These are phyloP conservation scores for Macadamia tetraphylla DNA, from an alignment of 164 flowering plant species.

Conservation along the genomic window DNA sequence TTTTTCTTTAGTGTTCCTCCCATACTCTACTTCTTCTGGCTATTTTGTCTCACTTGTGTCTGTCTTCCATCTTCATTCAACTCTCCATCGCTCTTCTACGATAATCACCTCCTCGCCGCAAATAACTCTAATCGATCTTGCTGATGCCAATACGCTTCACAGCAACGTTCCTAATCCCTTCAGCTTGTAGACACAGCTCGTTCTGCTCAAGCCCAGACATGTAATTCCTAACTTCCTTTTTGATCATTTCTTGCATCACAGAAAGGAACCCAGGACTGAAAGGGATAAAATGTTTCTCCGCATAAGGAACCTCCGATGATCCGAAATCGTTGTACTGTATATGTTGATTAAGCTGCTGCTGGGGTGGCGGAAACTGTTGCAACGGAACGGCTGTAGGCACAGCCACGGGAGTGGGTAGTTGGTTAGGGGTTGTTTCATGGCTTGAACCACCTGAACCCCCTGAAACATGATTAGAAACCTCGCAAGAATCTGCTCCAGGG, in stretches of 20 bases:
- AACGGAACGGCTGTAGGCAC: conserved; percentile 19
- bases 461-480: conserved; percentile 17
- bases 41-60: neutral
- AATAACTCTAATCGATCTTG: conserved; percentile 38
- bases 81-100: no score
- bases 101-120: neutral
- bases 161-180: conserved; percentile 53
- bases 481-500: conserved; percentile 47
- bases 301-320: conserved; percentile 2
- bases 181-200: conserved; percentile 34
- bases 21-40: neutral
- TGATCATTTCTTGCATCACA: conserved; percentile 87
- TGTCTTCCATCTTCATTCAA: neutral
- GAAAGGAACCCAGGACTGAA: conserved; percentile 54
- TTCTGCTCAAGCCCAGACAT: conserved; percentile 54
- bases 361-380: neutral
- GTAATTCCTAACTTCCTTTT: conserved; percentile 73
- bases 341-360: neutral
- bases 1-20: neutral
- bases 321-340: neutral
- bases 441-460: conserved; percentile 6
- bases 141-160: conserved; percentile 64
- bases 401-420: neutral
- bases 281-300: conserved; percentile 27
- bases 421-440: conserved; percentile 8